These are phyloP conservation scores for Cutaneotrichosporon spelunceum DNA, from an alignment of 1,284 basidiomycete species.

Conservation along the genomic window DNA sequence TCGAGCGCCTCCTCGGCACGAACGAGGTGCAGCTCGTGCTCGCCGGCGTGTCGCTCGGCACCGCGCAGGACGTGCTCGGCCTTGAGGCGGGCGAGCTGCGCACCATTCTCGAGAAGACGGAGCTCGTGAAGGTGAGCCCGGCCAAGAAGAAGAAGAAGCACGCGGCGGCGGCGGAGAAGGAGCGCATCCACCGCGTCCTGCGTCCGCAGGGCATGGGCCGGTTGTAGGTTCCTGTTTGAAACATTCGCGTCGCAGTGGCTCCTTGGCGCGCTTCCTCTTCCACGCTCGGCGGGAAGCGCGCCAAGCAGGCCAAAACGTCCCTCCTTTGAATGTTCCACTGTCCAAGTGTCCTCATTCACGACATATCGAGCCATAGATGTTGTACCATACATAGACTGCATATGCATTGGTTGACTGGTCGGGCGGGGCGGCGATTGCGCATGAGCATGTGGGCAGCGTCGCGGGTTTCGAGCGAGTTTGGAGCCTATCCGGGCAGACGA, in stretches of 20 bases:
- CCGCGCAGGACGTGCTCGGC: slow-evolving; percentile 59
- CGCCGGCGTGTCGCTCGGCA: slow-evolving; percentile 61
- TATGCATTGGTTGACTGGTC: background rate
- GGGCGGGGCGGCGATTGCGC: no score
- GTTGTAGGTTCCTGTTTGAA: no score
- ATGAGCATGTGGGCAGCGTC: no score
- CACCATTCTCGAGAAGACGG: slow-evolving; percentile 58
- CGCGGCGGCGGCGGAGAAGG: slow-evolving; percentile 7
- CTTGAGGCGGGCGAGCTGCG: slow-evolving; percentile 57
- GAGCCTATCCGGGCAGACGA: no score
- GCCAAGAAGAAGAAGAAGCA: slow-evolving; percentile 50
- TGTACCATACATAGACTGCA: slow-evolving; percentile 4
- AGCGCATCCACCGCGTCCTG: slow-evolving; percentile 13
- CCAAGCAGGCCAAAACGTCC: no score
- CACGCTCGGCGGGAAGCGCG: no score
- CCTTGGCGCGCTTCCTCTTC: no score
- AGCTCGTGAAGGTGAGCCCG: slow-evolving; percentile 55
- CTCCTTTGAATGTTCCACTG: no score
- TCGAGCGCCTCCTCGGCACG: slow-evolving; percentile 59
- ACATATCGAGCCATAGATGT: background rate
- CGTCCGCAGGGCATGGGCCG: slow-evolving; percentile 10
- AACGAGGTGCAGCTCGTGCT: slow-evolving; percentile 65
- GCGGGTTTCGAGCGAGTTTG: no score
- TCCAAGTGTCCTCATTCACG: no score
- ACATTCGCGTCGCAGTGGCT: no score